A percentile compares a stretch with the other conserved stretches of the same genome.
Evolutionary conservation across 768 basidiomycete genomes (phyloP).

Genomic region (Clavaria fumosa): DNA sequence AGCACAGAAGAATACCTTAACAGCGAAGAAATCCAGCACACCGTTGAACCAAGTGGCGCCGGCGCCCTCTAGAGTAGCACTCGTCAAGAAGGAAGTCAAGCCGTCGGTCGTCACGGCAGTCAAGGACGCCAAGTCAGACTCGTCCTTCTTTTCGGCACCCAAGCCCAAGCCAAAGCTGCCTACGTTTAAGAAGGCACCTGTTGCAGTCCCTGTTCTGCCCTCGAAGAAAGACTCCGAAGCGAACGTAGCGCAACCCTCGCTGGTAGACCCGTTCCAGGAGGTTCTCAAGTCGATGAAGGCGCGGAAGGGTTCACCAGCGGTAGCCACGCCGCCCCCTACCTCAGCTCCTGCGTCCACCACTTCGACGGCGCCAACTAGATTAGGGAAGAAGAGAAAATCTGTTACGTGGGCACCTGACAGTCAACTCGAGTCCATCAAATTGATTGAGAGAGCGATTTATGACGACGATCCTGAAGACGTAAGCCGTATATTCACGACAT

Average conservation of each 20-base stretch:
- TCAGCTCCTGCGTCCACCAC: slow-evolving; percentile 20
- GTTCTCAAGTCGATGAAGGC: slow-evolving; percentile 62
- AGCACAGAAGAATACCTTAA: slow-evolving; percentile 32
- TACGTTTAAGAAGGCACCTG: slow-evolving; percentile 68
- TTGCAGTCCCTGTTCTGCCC: slow-evolving; percentile 14
- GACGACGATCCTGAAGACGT: slow-evolving; percentile 82
- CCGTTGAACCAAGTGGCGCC: slow-evolving; percentile 38
- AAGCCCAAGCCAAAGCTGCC: slow-evolving; percentile 75
- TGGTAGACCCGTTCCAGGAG: slow-evolving; percentile 72
- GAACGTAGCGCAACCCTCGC: slow-evolving; percentile 62
- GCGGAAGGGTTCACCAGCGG: slow-evolving; percentile 46
- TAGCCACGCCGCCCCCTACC: slow-evolving; percentile 37
- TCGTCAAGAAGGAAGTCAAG: slow-evolving; percentile 45
- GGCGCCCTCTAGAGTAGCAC: slow-evolving; percentile 25
- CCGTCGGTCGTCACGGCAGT: slow-evolving; percentile 20
- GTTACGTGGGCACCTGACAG: slow-evolving; percentile 69
- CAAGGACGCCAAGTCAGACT: slow-evolving; percentile 74
- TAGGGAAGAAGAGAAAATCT: slow-evolving; percentile 55
- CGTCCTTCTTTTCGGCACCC: slow-evolving; percentile 78
- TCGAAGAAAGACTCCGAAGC: slow-evolving; percentile 39
- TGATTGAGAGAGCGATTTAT: slow-evolving; percentile 78
- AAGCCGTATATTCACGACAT: slow-evolving; percentile 40
- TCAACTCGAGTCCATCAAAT: slow-evolving; percentile 56
- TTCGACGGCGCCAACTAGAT: slow-evolving; percentile 21
- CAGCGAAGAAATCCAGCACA: slow-evolving; percentile 57